Evolutionary conservation across 768 basidiomycete genomes (phyloP).

Genomic region (Boletellus ananas): DNA sequence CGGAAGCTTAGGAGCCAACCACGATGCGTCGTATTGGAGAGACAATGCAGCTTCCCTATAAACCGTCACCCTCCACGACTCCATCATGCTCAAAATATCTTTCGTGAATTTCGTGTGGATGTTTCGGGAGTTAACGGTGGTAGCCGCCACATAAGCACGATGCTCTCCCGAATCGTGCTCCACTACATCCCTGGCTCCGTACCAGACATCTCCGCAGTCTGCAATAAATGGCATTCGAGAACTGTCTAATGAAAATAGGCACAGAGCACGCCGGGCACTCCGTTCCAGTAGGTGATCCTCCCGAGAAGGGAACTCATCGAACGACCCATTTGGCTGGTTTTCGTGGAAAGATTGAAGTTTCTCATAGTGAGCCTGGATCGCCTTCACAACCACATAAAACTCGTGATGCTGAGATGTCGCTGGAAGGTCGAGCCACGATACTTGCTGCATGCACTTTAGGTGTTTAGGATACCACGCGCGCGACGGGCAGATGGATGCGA

Average conservation of each 20-base stretch:
- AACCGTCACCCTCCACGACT: background rate
- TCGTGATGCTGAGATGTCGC: background rate
- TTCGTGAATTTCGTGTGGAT: no score
- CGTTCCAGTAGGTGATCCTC: constrained; percentile 15
- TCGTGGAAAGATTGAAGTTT: constrained; percentile 4
- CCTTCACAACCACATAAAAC: constrained; percentile 4
- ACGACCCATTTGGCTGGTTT: background rate
- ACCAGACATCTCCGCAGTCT: no score
- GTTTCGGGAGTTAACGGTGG: background rate
- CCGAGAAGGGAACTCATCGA: constrained; percentile 12
- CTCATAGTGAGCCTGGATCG: constrained; percentile 22
- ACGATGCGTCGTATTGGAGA: constrained; percentile 14
- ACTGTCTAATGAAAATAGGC: constrained; percentile 13
- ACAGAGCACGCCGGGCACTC: constrained; percentile 8
- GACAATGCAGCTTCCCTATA: background rate
- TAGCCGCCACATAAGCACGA: constrained; percentile 7
- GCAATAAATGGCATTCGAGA: no score
- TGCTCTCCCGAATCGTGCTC: background rate
- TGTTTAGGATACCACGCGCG: constrained; percentile 38
- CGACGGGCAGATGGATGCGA: constrained; percentile 31
- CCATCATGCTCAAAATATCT: no score
- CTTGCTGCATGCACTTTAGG: constrained; percentile 17
- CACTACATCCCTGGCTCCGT: constrained; percentile 9
- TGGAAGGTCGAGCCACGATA: constrained; percentile 10
- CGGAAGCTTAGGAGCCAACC: constrained; percentile 21